Evolutionary conservation across 106 monocot species (phyloP).

Genomic region (Hemerocallis citrina): DNA sequence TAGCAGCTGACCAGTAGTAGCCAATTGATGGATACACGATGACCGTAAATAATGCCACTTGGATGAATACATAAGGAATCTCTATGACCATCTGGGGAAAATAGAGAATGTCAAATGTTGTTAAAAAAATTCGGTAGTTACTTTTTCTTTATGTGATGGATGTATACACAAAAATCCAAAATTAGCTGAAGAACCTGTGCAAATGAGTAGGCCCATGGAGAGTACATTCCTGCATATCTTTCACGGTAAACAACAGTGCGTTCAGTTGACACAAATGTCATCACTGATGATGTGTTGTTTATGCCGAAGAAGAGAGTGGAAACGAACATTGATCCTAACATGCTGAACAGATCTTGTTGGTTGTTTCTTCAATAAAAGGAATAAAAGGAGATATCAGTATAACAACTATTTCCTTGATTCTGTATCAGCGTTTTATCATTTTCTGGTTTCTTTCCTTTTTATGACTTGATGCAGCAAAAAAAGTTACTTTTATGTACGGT

Average conservation of each 20-base stretch:
- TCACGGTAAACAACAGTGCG: slow-evolving; percentile 55
- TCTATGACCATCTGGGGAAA: slow-evolving; percentile 47
- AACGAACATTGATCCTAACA: slow-evolving; percentile 45
- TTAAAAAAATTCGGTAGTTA: too few species aligned
- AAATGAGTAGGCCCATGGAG: slow-evolving; percentile 58
- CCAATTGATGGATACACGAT: slow-evolving; percentile 55
- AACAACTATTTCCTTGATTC: not conserved
- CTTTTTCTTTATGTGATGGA: not conserved
- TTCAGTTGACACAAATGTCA: slow-evolving; percentile 40
- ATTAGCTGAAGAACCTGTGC: slow-evolving; percentile 39
- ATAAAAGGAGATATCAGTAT: not conserved
- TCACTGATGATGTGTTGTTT: slow-evolving; percentile 26
- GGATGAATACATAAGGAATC: slow-evolving; percentile 44
- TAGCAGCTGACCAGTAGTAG: slow-evolving; percentile 35
- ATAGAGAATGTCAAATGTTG: not conserved
- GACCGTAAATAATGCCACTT: slow-evolving; percentile 28
- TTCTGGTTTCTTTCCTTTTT: not conserved
- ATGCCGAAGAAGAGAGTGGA: slow-evolving; percentile 21
- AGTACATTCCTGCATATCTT: slow-evolving; percentile 77
- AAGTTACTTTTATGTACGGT: not conserved
- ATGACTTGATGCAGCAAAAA: not conserved
- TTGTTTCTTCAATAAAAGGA: slow-evolving; percentile 23
- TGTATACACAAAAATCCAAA: not conserved
- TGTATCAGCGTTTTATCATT: not conserved
- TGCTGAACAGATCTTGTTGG: slow-evolving; percentile 62